These are phyloP conservation scores for Dalechampia spathulata DNA, from an alignment of 441 rosid species.

Conservation along the genomic window DNA sequence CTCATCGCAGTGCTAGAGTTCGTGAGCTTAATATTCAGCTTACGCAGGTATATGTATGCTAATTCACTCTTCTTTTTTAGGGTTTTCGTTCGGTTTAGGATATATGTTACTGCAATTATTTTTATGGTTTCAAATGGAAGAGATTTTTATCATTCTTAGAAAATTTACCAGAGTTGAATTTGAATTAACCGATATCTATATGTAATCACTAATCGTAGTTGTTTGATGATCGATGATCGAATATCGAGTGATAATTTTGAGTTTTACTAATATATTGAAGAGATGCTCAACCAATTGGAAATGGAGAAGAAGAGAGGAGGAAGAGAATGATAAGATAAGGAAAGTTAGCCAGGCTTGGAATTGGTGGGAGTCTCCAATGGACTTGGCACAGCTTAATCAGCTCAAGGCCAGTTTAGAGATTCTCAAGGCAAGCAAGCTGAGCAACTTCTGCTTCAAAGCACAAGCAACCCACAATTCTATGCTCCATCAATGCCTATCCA, in stretches of 20 bases:
- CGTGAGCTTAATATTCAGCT: constrained; percentile 32
- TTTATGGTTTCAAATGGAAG: too few species aligned
- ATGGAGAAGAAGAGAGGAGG: constrained; percentile 27
- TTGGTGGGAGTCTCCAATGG: constrained; percentile 52
- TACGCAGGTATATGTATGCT: constrained; percentile 41
- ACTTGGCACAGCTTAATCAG: constrained; percentile 22
- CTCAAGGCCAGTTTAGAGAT: constrained; percentile 19
- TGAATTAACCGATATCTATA: too few species aligned
- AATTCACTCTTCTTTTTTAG: not conserved
- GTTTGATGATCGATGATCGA: too few species aligned
- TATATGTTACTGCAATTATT: too few species aligned
- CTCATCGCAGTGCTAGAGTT: constrained; percentile 26
- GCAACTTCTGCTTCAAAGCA: constrained; percentile 16
- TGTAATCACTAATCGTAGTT: too few species aligned
- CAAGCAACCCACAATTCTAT: constrained; percentile 12
- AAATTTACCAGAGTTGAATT: too few species aligned
- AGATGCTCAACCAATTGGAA: constrained; percentile 26
- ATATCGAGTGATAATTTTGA: too few species aligned
- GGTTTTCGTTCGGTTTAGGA: too few species aligned
- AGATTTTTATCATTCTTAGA: too few species aligned
- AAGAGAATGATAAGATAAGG: constrained; percentile 30
- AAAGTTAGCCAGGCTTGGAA: constrained; percentile 10
- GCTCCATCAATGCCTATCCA: not conserved
- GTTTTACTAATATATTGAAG: too few species aligned
- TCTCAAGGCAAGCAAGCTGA: constrained; percentile 25